Percentiles rank a stretch among this genome's conserved stretches.
Conservation (phyloP, 306 rosid genomes). For the Elaeagnus macrophylla region DNA sequence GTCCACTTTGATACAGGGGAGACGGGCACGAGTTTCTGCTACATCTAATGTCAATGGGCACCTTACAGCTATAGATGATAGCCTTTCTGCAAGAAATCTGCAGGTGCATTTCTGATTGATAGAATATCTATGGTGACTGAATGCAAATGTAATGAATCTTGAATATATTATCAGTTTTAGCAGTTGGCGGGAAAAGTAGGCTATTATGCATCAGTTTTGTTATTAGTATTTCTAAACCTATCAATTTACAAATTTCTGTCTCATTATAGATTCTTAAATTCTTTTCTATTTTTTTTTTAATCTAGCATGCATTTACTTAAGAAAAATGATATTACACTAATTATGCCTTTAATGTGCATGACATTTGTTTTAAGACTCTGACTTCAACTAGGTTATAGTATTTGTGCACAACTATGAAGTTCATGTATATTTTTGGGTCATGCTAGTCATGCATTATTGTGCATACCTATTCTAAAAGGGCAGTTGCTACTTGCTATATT, state of each 20-base stretch:
- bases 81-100: slow-evolving; percentile 77
- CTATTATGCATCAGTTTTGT: too few species aligned
- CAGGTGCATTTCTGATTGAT: slow-evolving; percentile 34
- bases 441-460: neutral
- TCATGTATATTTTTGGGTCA: neutral
- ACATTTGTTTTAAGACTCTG: neutral
- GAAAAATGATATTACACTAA: neutral
- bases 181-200: too few species aligned
- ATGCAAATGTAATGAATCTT: neutral
- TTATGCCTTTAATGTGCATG: neutral
- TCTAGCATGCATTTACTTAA: neutral
- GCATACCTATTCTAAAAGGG: neutral
- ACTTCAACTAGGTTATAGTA: neutral
- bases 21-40: slow-evolving; percentile 87
- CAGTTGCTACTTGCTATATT: neutral
- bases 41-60: slow-evolving; percentile 86
- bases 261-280: too few species aligned
- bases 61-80: slow-evolving; percentile 64
- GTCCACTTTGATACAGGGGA: slow-evolving; percentile 77
- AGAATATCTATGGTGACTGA: neutral
- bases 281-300: too few species aligned
- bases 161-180: too few species aligned
- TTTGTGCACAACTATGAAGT: neutral
- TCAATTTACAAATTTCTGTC: too few species aligned
- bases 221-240: too few species aligned